Conservation (phyloP, 805 yeast genomes). For the Ogataea philodendri region DNA sequence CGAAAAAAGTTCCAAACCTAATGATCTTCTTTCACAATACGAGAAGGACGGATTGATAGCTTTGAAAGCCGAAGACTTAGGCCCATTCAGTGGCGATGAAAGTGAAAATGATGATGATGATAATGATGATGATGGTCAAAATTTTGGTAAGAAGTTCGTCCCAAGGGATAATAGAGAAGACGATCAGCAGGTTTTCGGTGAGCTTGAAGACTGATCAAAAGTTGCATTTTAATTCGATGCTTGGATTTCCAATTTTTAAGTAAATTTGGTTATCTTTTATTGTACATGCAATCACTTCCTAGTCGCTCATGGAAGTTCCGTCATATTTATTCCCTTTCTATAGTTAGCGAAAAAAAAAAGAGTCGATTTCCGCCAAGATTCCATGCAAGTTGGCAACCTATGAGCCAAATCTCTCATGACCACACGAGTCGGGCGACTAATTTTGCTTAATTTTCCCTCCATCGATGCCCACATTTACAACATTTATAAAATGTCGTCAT, state of each 20-base stretch:
- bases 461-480: slow-evolving; percentile 87
- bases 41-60: slow-evolving; percentile 20
- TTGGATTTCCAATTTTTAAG: too few relatives aligned
- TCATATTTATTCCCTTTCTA: too few relatives aligned
- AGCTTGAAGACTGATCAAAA: slow-evolving; percentile 37
- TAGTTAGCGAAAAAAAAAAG: too few relatives aligned
- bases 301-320: too few relatives aligned
- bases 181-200: slow-evolving; percentile 35
- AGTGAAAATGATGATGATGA: slow-evolving; percentile 17
- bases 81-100: slow-evolving; percentile 23
- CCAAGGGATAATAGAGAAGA: slow-evolving; percentile 17
- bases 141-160: slow-evolving; percentile 16
- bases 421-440: background rate
- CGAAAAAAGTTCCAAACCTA: slow-evolving; percentile 9
- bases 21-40: slow-evolving; percentile 1
- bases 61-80: slow-evolving; percentile 18
- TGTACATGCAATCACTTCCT: too few relatives aligned
- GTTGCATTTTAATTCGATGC: too few relatives aligned
- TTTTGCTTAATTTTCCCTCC: slow-evolving; percentile 80
- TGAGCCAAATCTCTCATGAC: too few relatives aligned
- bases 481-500: slow-evolving; percentile 98
- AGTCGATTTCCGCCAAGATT: too few relatives aligned
- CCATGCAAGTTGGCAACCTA: too few relatives aligned
- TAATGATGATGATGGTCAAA: slow-evolving; percentile 15
- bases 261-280: too few relatives aligned